Base-by-base conservation (phyloP, 2,329 filamentous ascomycete genomes). In the Mollisia scopiformis region DNA sequence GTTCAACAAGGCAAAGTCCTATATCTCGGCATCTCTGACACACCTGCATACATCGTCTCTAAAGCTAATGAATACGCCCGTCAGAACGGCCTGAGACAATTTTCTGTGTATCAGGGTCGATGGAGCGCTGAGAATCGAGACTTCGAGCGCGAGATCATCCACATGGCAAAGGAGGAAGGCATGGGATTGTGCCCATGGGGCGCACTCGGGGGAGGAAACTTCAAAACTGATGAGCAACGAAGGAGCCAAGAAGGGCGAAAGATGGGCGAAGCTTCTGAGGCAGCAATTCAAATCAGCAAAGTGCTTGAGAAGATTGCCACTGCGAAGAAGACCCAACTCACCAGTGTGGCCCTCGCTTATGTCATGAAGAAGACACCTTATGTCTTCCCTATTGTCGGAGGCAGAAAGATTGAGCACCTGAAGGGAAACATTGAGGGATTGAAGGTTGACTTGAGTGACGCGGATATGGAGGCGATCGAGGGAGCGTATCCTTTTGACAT, bases 351-450 rank as follows among this genome's bases (percentile, higher is more conserved):
- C 8, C 75, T 93, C 25, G 89, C 90, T 2, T 93, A 93, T 70
- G 86, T 92, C 14, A 83, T 90, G 80, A 82, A 86, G 65, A 92
- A 92, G 76, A 79, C 87, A 0, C 84, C 88, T 0, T 86, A 91
- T 68, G 87, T 92, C 13, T 91, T 91, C 70, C 90, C 90, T 1
- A 86, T 93, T 41, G 79, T 92, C 4, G 89, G 90, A 11, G 87
- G 88, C 0, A 82, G 89, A 11, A 92, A 87, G 67, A 74, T 90
- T 10, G 84, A 88, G 53, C 89, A 93, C 71, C 76, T 93, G 41
- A 83, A 87, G 70, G 81, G 80, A 59, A 92, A 92, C 69, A 88
- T 92, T 65, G 83, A 88, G 68, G 87, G 88, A 0, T 78, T 93
- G 37, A 80, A 78, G 1, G 76, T 92, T 43, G 76, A 81, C 57